These are phyloP conservation scores for Melaleuca alternifolia DNA, from an alignment of 345 rosid genomes.

Conservation along the genomic window DNA sequence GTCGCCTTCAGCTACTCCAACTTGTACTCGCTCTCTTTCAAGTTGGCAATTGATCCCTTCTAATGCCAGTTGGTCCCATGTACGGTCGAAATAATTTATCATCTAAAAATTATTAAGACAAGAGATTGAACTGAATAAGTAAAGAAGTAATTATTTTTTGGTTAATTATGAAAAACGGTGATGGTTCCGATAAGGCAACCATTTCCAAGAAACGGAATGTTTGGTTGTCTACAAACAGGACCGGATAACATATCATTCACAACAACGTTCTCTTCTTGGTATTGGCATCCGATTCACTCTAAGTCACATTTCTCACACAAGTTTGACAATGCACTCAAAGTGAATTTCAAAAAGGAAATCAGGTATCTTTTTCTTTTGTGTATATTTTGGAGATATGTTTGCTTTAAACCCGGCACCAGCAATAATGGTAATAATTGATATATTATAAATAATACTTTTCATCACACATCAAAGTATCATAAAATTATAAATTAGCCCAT, in stretches of 20 bases:
- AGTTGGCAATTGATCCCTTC: not conserved
- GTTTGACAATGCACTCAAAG: not conserved
- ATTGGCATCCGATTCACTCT: not conserved
- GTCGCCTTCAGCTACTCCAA: not conserved
- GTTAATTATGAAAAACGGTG: not conserved
- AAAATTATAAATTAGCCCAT: not conserved
- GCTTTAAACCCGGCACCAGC: accelerated
- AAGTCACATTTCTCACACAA: not conserved
- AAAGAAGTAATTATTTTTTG: not conserved
- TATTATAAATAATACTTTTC: not conserved
- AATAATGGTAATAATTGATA: not conserved
- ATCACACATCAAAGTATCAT: not conserved
- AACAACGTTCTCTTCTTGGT: not conserved
- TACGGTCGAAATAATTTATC: not conserved
- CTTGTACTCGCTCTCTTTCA: not conserved
- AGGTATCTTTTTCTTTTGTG: not conserved
- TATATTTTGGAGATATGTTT: not conserved
- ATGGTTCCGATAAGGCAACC: not conserved
- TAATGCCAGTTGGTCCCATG: not conserved
- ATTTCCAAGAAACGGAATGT: too few relatives aligned
- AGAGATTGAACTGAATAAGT: not conserved
- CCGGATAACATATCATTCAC: not conserved
- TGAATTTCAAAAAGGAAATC: not conserved
- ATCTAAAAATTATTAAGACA: not conserved
- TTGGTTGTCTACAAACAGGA: too few relatives aligned